These are phyloP conservation scores for Calonectria montana DNA, from an alignment of 2,329 filamentous ascomycete genomes.

Conservation along the genomic window DNA sequence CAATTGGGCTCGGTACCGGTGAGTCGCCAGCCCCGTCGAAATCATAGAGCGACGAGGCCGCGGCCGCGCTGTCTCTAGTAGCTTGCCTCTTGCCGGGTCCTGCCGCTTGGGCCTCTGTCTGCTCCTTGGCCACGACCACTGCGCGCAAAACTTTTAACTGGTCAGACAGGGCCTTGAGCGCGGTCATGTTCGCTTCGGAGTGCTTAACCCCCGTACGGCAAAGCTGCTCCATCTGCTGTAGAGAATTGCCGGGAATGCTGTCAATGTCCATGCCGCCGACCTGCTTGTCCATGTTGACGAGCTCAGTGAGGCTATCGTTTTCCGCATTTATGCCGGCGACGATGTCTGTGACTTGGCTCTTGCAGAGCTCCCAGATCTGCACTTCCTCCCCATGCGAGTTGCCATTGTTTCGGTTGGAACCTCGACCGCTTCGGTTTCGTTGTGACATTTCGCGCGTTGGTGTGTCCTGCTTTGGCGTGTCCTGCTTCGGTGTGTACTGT, in stretches of 20 bases:
- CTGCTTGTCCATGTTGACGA: slow-evolving; percentile 55
- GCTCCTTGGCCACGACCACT: slow-evolving; percentile 57
- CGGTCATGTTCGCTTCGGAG: slow-evolving; percentile 52
- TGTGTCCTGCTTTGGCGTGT: slow-evolving; percentile 36
- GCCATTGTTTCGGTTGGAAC: slow-evolving; percentile 57
- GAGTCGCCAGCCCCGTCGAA: slow-evolving; percentile 59
- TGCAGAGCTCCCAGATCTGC: slow-evolving; percentile 56
- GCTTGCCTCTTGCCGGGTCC: slow-evolving; percentile 45
- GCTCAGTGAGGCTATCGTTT: slow-evolving; percentile 53
- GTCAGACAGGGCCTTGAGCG: slow-evolving; percentile 53
- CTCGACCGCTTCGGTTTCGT: slow-evolving; percentile 57
- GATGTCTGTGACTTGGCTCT: slow-evolving; percentile 53
- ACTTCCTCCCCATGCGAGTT: slow-evolving; percentile 57
- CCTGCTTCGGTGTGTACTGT: slow-evolving; percentile 33
- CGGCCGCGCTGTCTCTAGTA: slow-evolving; percentile 38
- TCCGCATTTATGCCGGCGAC: slow-evolving; percentile 55
- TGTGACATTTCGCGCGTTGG: slow-evolving; percentile 53
- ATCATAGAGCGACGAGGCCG: slow-evolving; percentile 54
- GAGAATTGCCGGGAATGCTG: slow-evolving; percentile 49
- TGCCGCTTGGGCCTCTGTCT: slow-evolving; percentile 48
- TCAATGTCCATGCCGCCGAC: slow-evolving; percentile 53
- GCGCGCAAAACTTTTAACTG: slow-evolving; percentile 56
- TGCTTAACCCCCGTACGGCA: slow-evolving; percentile 56
- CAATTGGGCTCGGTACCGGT: slow-evolving; percentile 57
- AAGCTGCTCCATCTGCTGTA: slow-evolving; percentile 57